Conservation (phyloP, 2,329 filamentous ascomycete genomes). For the Thielaviopsis musarum region DNA sequence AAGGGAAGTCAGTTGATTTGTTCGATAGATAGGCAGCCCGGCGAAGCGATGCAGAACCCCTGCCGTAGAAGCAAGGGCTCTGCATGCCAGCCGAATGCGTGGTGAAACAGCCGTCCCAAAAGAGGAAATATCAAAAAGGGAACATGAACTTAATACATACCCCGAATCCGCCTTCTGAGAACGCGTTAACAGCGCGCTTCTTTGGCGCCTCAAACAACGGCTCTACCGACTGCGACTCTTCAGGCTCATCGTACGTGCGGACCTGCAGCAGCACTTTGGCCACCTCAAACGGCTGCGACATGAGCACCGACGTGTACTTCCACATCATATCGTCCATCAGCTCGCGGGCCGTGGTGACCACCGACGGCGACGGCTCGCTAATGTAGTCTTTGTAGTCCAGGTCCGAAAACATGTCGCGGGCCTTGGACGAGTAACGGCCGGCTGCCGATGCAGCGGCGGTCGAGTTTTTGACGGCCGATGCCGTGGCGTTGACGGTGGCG, state of each 20-base stretch:
- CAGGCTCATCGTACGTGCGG: slow-evolving; percentile 19
- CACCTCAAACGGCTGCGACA: slow-evolving; percentile 93
- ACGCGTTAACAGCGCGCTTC: slow-evolving; percentile 5
- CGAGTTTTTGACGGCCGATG: slow-evolving; percentile 28
- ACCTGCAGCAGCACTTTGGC: slow-evolving; percentile 87
- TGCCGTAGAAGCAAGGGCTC: background rate
- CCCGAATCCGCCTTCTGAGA: slow-evolving; percentile 9
- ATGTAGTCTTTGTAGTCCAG: slow-evolving; percentile 85
- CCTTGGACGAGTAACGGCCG: slow-evolving; percentile 38
- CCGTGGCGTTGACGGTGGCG: slow-evolving; percentile 13
- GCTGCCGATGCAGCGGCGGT: slow-evolving; percentile 8
- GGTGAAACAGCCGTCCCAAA: background rate
- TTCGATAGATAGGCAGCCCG: background rate
- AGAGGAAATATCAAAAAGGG: background rate
- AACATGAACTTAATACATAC: slow-evolving; percentile 1
- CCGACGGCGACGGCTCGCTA: slow-evolving; percentile 56
- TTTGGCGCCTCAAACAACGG: slow-evolving; percentile 11
- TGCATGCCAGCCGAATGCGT: background rate
- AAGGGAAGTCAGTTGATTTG: too few relatives aligned
- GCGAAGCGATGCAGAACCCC: background rate
- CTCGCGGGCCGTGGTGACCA: slow-evolving; percentile 51
- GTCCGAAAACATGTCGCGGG: slow-evolving; percentile 75
- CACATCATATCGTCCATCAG: slow-evolving; percentile 73
- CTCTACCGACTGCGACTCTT: slow-evolving; percentile 9
- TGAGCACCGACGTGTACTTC: slow-evolving; percentile 78